These are phyloP conservation scores for Mimosa pudica DNA, from an alignment of 306 rosid genomes.

Conservation along the genomic window DNA sequence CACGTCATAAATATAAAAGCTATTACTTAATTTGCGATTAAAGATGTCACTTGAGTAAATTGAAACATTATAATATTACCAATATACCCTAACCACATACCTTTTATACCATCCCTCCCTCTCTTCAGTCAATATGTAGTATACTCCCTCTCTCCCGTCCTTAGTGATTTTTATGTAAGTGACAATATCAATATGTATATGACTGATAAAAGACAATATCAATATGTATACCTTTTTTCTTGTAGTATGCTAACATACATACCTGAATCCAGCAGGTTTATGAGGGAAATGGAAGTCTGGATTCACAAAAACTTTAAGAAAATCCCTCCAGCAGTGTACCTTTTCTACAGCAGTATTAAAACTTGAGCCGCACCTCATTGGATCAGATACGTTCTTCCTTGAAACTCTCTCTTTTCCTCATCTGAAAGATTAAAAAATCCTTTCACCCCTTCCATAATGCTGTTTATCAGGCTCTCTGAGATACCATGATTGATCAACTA, in stretches of 20 bases:
- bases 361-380: neutral
- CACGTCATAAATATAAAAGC: too few relatives aligned
- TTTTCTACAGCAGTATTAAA: neutral
- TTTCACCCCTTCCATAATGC: conserved; percentile 11
- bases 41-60: too few relatives aligned
- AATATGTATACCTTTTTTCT: too few relatives aligned
- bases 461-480: neutral
- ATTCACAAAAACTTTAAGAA: conserved; percentile 41
- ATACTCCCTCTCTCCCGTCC: too few relatives aligned
- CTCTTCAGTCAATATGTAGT: too few relatives aligned
- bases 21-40: too few relatives aligned
- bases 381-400: neutral
- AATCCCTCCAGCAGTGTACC: conserved; percentile 42
- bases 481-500: conserved; percentile 6
- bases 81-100: too few relatives aligned
- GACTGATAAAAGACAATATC: too few relatives aligned
- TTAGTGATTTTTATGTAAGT: too few relatives aligned
- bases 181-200: too few relatives aligned
- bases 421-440: conserved; percentile 5
- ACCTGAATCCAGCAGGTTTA: conserved; percentile 48
- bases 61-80: too few relatives aligned
- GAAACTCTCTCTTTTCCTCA: conserved; percentile 2
- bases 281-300: conserved; percentile 46
- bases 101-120: too few relatives aligned
- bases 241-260: neutral